Base-by-base conservation (phyloP, 2,329 filamentous ascomycete genomes). In the Coccinonectria pachysandricola region DNA sequence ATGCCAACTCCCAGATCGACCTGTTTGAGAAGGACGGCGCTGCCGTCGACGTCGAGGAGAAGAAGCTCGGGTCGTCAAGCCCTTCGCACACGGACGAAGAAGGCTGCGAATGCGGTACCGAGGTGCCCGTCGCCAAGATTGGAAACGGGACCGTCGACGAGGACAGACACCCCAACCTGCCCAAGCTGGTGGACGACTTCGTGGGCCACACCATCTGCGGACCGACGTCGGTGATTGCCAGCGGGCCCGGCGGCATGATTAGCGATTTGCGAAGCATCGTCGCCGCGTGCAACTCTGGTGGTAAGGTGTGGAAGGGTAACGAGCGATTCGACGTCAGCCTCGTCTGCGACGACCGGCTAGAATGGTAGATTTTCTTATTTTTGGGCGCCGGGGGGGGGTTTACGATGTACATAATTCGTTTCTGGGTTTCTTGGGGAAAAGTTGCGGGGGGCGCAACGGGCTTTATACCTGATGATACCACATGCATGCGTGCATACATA, bases 191-290 rank as follows among this genome's bases (percentile, higher is more conserved):
- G 2, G 43, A 42, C 6, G 50, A 52, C 3, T 75, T 76, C 37
- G 56, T 71, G 4, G 53, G 53, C 1, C 42, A 49, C 2, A 68
- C 65, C 0, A 48, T 59, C 0, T 42, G 48, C 0, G 71, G 71
- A 0, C 51, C 64, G 8, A 73, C 69, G 0, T 56, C 59, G 0
- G 69, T 79, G 0, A 64, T 73, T 43, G 72, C 65, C 0, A 78
- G 72, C 39, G 74, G 75, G 0, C 75, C 75, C 2, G 60, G 62
- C 1, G 57, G 61, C 2, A 74, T 79, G 67, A 64, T 75, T 5
- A 59, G 57, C n/a, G 70, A 74, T 28, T 40, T 79, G 31, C 56
- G 74, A 14, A 49, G 35, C 4, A 62, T 62, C 2, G 69, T 78
- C 4, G 71, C 72, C 2, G 41, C 39, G 6, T 61, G 59, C 20